Base-by-base conservation (phyloP, 2,329 filamentous ascomycete genomes). In the Dothideomycetidae sp. region DNA sequence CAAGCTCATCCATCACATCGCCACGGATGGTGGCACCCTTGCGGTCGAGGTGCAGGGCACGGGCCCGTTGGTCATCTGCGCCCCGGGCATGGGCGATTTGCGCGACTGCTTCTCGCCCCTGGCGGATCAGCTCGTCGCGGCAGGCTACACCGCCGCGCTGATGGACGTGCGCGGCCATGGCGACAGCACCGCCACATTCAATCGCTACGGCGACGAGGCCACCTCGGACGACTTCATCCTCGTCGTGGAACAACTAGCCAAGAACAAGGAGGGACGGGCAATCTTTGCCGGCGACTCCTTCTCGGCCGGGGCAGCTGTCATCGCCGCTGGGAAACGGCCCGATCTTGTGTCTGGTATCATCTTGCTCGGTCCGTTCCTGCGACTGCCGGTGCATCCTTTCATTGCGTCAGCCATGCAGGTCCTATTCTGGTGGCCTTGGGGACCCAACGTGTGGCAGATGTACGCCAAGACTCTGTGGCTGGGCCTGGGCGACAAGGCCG, bases 81-180 rank as follows among this genome's bases (percentile, higher is more conserved):
- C 37, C 7, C 40, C 30, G 11, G 40, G 36, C 3, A 42, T 42
- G 40, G 40, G 40, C 31, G 40, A 42, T 16, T 16, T 23, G 10
- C 40, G 40, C 18, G 37, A 40, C 29, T 23, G 31, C 13, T 40
- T 35, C 21, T 31, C 15, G 12, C 37, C 40, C 13, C 31, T 42
- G 5, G 31, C 31, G 2, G 17, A 39, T 13, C 18, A 28, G 5
- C 11, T 42, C 2, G 36, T 40, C n/a, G 16, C 36, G 9, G 12
- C 12, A 10, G 40, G 40, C 10, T 40, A 42, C 32, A 35, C 18
- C 5, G 40, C 40, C 17, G 40, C 37, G 5, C 28, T 14, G n/a
- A 28, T 42, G 21, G 40, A 42, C 32, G 26, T 18, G 10, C 37
- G 40, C 12, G 40, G 37, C 12, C 40, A 42, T 14, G 40, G 40